Conservation (phyloP, 1,139 yeast species). For the Suhomyces atakaporum region DNA sequence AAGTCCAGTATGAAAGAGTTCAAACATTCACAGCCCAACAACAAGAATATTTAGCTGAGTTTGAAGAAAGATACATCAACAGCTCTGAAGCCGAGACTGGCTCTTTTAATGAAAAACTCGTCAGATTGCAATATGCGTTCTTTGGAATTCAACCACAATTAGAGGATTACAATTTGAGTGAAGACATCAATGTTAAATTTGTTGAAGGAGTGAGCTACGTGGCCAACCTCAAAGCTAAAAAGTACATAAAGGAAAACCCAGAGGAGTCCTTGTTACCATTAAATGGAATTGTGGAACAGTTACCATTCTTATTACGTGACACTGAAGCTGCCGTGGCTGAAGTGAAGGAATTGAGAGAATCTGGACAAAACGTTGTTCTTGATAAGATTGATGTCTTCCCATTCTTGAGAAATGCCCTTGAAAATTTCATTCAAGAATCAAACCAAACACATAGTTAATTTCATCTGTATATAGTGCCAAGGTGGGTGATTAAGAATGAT, state of each 20-base stretch:
- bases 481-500: neutral
- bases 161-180: slow-evolving; percentile 42
- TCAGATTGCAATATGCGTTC: slow-evolving; percentile 76
- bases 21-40: slow-evolving; percentile 50
- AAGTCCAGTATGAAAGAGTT: slow-evolving; percentile 67
- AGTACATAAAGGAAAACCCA: slow-evolving; percentile 25
- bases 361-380: slow-evolving; percentile 30
- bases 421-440: slow-evolving; percentile 19
- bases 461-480: slow-evolving; percentile 7
- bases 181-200: slow-evolving; percentile 57
- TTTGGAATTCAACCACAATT: slow-evolving; percentile 69
- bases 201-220: slow-evolving; percentile 68
- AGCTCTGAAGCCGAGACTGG: slow-evolving; percentile 59
- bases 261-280: slow-evolving; percentile 31
- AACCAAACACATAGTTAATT: slow-evolving; percentile 6
- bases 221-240: slow-evolving; percentile 62
- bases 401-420: slow-evolving; percentile 40
- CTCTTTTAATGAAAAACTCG: slow-evolving; percentile 66
- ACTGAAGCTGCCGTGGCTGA: slow-evolving; percentile 57
- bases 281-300: slow-evolving; percentile 43
- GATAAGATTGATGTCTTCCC: slow-evolving; percentile 47
- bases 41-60: slow-evolving; percentile 54
- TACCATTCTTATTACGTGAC: slow-evolving; percentile 46
- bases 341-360: slow-evolving; percentile 45
- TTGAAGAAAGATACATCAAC: slow-evolving; percentile 57